Evolutionary conservation across 1,139 yeast genomes (phyloP).

Genomic region (Pichia sp.): DNA sequence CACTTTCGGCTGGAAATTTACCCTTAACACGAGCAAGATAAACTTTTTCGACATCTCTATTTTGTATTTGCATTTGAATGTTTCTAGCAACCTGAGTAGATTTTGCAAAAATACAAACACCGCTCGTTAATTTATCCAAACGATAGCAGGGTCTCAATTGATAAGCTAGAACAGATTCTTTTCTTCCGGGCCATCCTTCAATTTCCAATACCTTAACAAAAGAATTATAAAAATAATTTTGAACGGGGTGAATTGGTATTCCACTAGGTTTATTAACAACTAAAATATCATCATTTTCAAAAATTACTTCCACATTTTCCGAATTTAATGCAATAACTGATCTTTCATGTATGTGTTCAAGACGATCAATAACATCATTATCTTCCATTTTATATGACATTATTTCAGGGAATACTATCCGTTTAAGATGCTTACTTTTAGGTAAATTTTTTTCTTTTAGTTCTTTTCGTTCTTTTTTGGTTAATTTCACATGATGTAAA

Average conservation of each 20-base stretch:
- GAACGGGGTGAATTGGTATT: conserved; percentile 76
- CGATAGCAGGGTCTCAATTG: conserved; percentile 57
- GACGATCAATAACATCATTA: conserved; percentile 46
- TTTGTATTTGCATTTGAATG: conserved; percentile 41
- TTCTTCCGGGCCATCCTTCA: conserved; percentile 26
- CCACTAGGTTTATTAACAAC: conserved; percentile 74
- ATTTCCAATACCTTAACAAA: conserved; percentile 51
- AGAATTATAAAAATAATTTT: conserved; percentile 55
- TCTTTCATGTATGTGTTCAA: conserved; percentile 61
- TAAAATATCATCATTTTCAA: conserved; percentile 42
- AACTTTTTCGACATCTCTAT: conserved; percentile 37
- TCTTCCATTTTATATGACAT: conserved; percentile 29
- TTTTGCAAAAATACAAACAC: conserved; percentile 57
- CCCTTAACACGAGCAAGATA: conserved; percentile 64
- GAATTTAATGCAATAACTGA: conserved; percentile 26
- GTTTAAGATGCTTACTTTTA: background rate
- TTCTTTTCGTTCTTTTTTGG: conserved; percentile 2
- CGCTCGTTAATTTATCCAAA: conserved; percentile 70
- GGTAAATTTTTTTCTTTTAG: background rate
- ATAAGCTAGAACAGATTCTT: conserved; percentile 11
- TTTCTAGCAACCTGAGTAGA: conserved; percentile 38
- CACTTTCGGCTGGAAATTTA: conserved; percentile 38
- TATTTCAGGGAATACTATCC: conserved; percentile 12
- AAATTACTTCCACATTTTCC: conserved; percentile 35
- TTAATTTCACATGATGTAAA: conserved; percentile 5